A percentile compares a stretch with the other conserved stretches of the same genome.
phyloP scores from a whole-genome alignment of 495 filamentous ascomycete genomes.

The Xylaria flabelliformis region DNA sequence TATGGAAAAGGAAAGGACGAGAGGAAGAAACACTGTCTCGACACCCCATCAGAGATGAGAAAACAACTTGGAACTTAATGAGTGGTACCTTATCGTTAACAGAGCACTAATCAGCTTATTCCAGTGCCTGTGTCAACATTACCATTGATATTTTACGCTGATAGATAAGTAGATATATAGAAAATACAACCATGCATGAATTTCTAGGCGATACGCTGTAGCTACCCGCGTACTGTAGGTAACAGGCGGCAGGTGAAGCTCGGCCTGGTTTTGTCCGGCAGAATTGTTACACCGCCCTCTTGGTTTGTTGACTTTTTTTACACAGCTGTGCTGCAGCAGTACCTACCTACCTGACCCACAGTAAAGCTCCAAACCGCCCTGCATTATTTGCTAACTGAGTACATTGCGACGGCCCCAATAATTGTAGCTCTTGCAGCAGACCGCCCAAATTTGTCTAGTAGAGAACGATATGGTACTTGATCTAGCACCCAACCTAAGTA shows the following conservation, averaged over 20 bases:
- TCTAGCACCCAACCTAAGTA: not conserved
- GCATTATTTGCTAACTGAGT: not conserved
- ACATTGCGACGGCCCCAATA: not conserved
- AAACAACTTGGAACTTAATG: constrained; percentile 6
- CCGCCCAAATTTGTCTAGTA: not conserved
- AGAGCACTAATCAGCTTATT: not conserved
- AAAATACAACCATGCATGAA: not conserved
- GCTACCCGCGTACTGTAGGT: not conserved
- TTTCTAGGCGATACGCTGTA: not conserved
- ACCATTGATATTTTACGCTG: not conserved
- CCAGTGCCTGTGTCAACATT: not conserved
- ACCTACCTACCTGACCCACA: not conserved
- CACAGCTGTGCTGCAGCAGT: not conserved
- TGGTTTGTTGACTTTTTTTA: constrained; percentile 24
- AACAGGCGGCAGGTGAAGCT: constrained; percentile 8
- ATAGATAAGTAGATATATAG: not conserved
- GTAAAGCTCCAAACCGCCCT: constrained; percentile 7
- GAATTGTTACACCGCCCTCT: constrained; percentile 24
- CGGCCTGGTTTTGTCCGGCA: constrained; percentile 20
- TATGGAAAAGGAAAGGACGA: not conserved
- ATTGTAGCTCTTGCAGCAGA: not conserved
- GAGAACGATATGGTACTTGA: not conserved
- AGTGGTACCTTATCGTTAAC: not conserved
- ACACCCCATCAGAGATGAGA: not conserved
- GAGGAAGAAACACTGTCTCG: constrained; percentile 5